phyloP scores from a whole-genome alignment of 2,329 filamentous ascomycete species.

The Truncatella angustata region DNA sequence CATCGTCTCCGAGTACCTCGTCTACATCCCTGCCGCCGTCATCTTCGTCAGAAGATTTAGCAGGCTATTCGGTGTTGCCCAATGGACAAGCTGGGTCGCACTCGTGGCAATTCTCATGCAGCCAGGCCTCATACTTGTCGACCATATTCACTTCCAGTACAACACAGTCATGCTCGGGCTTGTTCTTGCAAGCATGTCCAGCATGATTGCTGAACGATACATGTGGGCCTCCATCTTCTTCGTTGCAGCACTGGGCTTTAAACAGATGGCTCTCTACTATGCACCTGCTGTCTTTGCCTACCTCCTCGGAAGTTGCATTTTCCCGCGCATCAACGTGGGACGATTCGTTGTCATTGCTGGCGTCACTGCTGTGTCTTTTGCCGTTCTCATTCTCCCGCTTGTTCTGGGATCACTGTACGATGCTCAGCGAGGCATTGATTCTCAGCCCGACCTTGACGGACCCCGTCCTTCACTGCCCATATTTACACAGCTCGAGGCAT shows the following conservation, averaged over 20 bases:
- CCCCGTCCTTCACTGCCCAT: constrained; percentile 62
- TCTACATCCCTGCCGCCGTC: constrained; percentile 81
- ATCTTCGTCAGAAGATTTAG: constrained; percentile 83
- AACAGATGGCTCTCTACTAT: constrained; percentile 99
- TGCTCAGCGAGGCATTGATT: constrained; percentile 59
- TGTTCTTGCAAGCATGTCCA: constrained; percentile 81
- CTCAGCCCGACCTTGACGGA: constrained; percentile 54
- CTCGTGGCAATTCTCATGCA: constrained; percentile 91
- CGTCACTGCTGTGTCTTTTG: constrained; percentile 71
- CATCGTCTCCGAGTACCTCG: constrained; percentile 83
- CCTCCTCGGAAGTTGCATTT: constrained; percentile 81
- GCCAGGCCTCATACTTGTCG: constrained; percentile 84
- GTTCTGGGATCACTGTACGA: constrained; percentile 71
- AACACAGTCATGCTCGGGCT: constrained; percentile 98
- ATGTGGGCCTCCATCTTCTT: constrained; percentile 94
- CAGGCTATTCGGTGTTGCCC: constrained; percentile 70
- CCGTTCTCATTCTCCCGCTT: constrained; percentile 72
- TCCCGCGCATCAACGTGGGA: constrained; percentile 64
- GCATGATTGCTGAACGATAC: constrained; percentile 78
- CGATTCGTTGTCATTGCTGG: constrained; percentile 74
- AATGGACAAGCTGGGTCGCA: constrained; percentile 81
- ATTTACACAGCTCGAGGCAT: constrained; percentile 55
- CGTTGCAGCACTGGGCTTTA: constrained; percentile 90
- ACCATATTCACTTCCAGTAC: constrained; percentile 86
- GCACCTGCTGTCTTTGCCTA: constrained; percentile 91